Evolutionary conservation across 1,139 yeast genomes (phyloP).

Genomic region (Pichia sp.): DNA sequence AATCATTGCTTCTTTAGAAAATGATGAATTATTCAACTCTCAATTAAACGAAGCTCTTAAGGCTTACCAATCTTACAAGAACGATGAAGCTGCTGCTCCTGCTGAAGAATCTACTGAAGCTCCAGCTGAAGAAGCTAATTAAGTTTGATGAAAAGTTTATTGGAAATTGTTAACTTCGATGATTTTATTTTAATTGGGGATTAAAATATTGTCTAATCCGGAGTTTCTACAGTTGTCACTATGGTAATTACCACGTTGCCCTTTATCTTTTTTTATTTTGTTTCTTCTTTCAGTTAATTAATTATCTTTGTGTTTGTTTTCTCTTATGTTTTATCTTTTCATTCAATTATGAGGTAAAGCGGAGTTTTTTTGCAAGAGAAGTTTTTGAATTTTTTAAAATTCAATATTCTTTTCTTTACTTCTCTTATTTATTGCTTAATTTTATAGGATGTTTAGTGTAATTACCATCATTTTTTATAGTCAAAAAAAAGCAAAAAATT

Average conservation of each 20-base stretch:
- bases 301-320: slow-evolving; percentile 17
- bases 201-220: no score
- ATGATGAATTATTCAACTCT: slow-evolving; percentile 84
- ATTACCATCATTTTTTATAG: slow-evolving; percentile 15
- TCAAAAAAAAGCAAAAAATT: slow-evolving; percentile 3
- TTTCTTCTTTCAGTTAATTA: slow-evolving; percentile 1
- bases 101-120: slow-evolving; percentile 6
- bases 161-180: no score
- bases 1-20: slow-evolving; percentile 84
- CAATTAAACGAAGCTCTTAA: slow-evolving; percentile 94
- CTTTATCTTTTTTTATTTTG: not conserved
- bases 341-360: not conserved
- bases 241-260: not conserved
- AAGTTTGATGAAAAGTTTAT: no score
- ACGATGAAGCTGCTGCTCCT: slow-evolving; percentile 24
- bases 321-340: slow-evolving; percentile 8
- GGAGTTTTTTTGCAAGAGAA: not conserved
- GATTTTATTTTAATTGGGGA: slow-evolving; percentile 6
- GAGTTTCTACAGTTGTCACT: no score
- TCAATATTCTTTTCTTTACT: slow-evolving; percentile 4
- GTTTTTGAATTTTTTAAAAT: no score
- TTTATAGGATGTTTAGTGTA: slow-evolving; percentile 14
- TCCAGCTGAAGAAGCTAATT: slow-evolving; percentile 9
- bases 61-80: slow-evolving; percentile 86
- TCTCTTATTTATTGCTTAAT: slow-evolving; percentile 7